Evolutionary conservation across 345 rosid species (phyloP).

Genomic region (Firmiana major): DNA sequence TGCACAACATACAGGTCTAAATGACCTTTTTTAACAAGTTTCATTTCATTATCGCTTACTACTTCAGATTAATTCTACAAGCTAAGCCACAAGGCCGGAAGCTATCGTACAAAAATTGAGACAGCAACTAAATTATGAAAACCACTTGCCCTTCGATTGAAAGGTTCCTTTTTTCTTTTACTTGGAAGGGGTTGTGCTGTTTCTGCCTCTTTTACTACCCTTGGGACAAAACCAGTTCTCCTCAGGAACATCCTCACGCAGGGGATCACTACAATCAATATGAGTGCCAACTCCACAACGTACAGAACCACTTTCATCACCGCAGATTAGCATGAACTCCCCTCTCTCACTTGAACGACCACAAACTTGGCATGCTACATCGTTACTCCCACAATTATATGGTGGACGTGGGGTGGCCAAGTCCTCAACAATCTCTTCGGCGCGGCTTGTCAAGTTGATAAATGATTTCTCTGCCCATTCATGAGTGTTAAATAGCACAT

Average conservation of each 20-base stretch:
- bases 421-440: slow-evolving; percentile 34
- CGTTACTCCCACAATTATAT: slow-evolving; percentile 14
- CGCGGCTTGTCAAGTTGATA: slow-evolving; percentile 37
- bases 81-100: background rate
- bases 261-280: slow-evolving; percentile 68
- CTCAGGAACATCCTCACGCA: slow-evolving; percentile 46
- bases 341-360: slow-evolving; percentile 45
- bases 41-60: background rate
- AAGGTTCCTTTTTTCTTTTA: slow-evolving; percentile 18
- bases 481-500: slow-evolving; percentile 69
- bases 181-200: slow-evolving; percentile 6
- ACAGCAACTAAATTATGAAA: background rate
- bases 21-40: background rate
- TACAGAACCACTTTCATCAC: slow-evolving; percentile 45
- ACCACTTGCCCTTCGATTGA: background rate
- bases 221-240: slow-evolving; percentile 70
- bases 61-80: background rate
- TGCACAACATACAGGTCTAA: background rate
- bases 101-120: background rate
- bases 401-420: background rate
- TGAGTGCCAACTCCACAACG: slow-evolving; percentile 65
- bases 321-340: slow-evolving; percentile 68
- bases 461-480: slow-evolving; percentile 78
- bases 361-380: slow-evolving; percentile 46
- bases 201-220: slow-evolving; percentile 24